Evolutionary conservation across 2,329 filamentous ascomycete genomes (phyloP).

Genomic region (Colletotrichum sansevieriae): DNA sequence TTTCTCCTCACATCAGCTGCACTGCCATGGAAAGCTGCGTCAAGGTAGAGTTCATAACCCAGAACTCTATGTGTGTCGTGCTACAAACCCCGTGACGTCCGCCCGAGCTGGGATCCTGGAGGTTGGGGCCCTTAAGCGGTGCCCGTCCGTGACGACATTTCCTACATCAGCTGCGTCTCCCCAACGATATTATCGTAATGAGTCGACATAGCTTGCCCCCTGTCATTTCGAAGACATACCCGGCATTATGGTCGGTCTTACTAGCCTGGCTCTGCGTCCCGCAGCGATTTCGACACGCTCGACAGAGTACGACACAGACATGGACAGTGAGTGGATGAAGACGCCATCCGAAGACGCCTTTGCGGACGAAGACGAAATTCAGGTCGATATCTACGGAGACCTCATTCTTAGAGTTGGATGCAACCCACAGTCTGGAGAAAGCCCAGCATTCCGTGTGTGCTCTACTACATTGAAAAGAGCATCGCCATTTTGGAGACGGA

Average conservation of each 20-base stretch:
- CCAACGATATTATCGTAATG: neutral
- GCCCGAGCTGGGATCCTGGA: constrained; percentile 14
- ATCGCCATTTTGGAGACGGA: constrained; percentile 34
- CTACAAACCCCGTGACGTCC: constrained; percentile 20
- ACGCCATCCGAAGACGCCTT: constrained; percentile 26
- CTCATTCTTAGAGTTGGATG: constrained; percentile 10
- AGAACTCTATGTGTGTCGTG: constrained; percentile 32
- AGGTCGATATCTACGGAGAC: constrained; percentile 30
- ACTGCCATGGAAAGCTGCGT: constrained; percentile 2
- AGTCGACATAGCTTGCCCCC: neutral
- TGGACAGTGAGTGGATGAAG: constrained; percentile 30
- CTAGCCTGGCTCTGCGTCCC: constrained; percentile 12
- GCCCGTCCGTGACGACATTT: constrained; percentile 1
- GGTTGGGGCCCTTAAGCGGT: constrained; percentile 3
- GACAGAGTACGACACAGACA: constrained; percentile 24
- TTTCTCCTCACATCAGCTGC: constrained; percentile 30
- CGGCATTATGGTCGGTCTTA: constrained; percentile 17
- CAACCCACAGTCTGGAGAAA: constrained; percentile 9
- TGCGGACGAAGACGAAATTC: constrained; percentile 20
- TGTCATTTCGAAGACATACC: neutral
- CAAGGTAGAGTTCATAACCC: constrained; percentile 17
- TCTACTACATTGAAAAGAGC: constrained; percentile 28
- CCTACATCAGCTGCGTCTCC: constrained; percentile 19
- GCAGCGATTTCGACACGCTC: neutral
- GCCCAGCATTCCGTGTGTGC: constrained; percentile 24